Evolutionary conservation across 2,329 filamentous ascomycete species (phyloP), one percentile per base, ranked within the genome.

Genomic region (Fusarium concolor): DNA sequence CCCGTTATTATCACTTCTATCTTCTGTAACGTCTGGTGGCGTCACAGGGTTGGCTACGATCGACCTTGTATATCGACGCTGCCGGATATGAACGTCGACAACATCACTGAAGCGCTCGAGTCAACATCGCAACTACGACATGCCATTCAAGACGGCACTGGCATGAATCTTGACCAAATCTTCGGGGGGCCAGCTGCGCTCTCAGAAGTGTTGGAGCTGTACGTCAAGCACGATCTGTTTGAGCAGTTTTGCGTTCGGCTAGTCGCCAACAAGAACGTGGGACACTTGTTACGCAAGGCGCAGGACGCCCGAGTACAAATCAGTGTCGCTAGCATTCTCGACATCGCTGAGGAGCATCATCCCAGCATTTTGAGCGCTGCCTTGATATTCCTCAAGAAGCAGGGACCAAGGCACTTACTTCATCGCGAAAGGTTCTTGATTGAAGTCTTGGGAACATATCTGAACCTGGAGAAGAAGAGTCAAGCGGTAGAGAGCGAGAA

Each of bases 1-100:
- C 85, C 85, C 0, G 85, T 85, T 63, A 83, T 87, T 10, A 56
- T 83, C 5, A 76, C 79, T 0, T 79, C 83, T 2, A 76, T 83
- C 3, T 73, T 80, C 10, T 82, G 81, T 70, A 86, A 86, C 50
- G 74, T 79, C n/a, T 81, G 83, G 73, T 86, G 83, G 82, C 75
- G 84, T 3, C 72, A 72, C 6, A 74, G 79, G 22, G 77, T 86
- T 2, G 84, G 83, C 1, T 86, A 87, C 56, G 64, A 70, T 20
- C 64, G 71, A 1, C 67, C 71, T 0, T 66, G 29, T 4, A 46
- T 73, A n/a, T 50, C 51, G 3, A 20, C 47, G 1, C 41, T 60
- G 10, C 29, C 45, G 0, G 12, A 33, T 0, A 54, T 71, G 46
- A 47, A 45, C 2, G 9, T 42, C 3, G 50, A 54, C 2, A 42